These are phyloP conservation scores for Sporothrix variecibatus DNA, from an alignment of 2,329 filamentous ascomycete species.

Conservation along the genomic window DNA sequence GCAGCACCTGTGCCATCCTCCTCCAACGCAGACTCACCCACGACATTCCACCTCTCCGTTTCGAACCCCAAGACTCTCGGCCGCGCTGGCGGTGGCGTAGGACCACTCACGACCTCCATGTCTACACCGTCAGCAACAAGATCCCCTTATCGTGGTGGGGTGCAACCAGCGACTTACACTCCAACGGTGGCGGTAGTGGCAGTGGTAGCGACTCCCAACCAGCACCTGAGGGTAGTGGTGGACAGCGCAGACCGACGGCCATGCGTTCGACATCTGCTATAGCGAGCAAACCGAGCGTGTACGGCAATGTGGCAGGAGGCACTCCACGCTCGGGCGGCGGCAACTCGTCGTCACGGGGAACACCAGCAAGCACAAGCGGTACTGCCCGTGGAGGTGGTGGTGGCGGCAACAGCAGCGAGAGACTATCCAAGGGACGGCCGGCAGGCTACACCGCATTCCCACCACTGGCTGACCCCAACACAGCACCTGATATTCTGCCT, in stretches of 20 bases:
- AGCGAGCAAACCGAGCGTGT: constrained; percentile 39
- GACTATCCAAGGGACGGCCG: constrained; percentile 26
- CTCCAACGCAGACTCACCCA: constrained; percentile 32
- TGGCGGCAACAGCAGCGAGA: constrained; percentile 27
- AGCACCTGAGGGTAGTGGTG: constrained; percentile 34
- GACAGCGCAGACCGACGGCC: constrained; percentile 45
- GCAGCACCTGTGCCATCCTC: constrained; percentile 27
- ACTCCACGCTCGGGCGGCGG: not conserved
- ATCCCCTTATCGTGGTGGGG: constrained; percentile 33
- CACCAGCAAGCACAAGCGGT: not conserved
- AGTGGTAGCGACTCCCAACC: constrained; percentile 17
- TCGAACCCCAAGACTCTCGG: constrained; percentile 19
- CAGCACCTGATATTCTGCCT: constrained; percentile 60
- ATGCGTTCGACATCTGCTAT: constrained; percentile 59
- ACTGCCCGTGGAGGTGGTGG: not conserved
- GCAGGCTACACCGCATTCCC: constrained; percentile 53
- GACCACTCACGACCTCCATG: constrained; percentile 6
- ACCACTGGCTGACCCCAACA: constrained; percentile 56
- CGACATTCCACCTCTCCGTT: constrained; percentile 24
- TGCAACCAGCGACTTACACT: constrained; percentile 25
- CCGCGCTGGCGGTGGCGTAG: not conserved
- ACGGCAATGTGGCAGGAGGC: constrained; percentile 16
- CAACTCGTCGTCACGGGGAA: not conserved
- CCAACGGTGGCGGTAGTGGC: constrained; percentile 29
- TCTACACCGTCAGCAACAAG: constrained; percentile 21